Evolutionary conservation across 768 basidiomycete genomes (phyloP), one percentile per base, ranked within the genome.

Genomic region (Suillus variegatus): DNA sequence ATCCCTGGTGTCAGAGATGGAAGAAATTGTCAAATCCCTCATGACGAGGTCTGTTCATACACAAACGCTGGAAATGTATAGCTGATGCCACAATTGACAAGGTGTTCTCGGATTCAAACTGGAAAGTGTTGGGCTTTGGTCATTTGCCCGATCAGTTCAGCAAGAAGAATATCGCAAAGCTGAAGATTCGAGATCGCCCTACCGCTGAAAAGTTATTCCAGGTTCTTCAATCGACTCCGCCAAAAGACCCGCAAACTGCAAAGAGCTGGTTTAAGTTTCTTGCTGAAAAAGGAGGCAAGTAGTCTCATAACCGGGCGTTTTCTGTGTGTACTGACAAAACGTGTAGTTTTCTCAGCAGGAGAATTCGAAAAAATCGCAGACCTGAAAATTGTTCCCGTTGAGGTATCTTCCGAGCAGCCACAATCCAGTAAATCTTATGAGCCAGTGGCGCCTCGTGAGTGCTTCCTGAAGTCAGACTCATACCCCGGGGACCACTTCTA

Each of bases 161-260:
- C 75, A 7, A 85, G 89, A 63, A 83, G 82, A 1, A 69, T 79
- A 4, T 67, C 74, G 2, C 92, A 90, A 70, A 43, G 18, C 77
- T 95, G 47, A 85, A 88, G 68, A 80, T 97, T 9, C 77, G 76
- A 46, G 83, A 86, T 57, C 85, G 91, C 71, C 94, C 93, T 1
- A 81, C 89, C 0, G 79, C 86, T 6, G 70, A 80, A 1, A 77
- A 81, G 56, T 74, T 95, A 20, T 80, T 93, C 18, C 66, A 80
- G 14, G 74, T 88, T 0, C 79, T 95, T 6, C 75, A 82, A 63
- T 78, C 77, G 22, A 84, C 76, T n/a, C 86, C 88, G 6, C 88
- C 90, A 1, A 75, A 77, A 35, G 80, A 82, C 43, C 71, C 82
- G 10, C 72, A 69, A 3, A 80, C 84, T 62, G 93, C 90, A 1